Base-by-base conservation (phyloP, 208 protist species). In the Trypanosoma brucei region DNA sequence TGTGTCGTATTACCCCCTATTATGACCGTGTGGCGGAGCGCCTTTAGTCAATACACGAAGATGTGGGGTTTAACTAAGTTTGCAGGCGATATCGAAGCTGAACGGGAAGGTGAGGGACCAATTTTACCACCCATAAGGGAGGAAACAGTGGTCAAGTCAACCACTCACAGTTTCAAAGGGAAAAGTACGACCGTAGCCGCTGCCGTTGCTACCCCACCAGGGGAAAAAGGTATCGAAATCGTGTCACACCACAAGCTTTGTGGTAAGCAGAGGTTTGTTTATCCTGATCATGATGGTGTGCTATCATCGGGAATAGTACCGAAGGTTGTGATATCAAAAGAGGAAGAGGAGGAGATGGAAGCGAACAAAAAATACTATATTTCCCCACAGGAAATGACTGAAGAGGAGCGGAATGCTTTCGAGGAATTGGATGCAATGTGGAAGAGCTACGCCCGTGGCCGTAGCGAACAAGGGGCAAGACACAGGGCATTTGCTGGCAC, bases 201-300 rank as follows among this genome's bases (percentile, higher is more conserved):
- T 52, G 55, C 37, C 1, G 39, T 46, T 51, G 34, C 45, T 6
- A 9, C 35, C 0, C 9, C 4, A 5, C 62, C 59, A 3, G 52
- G 55, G 22, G 49, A 22, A 0, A 53, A 46, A 14, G 88, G 88
- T 52, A 93, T 95, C 57, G 36, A 68, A 1, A 88, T 95, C 59
- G 78, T 95, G 14, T 83, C 79, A n/a, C 84, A 93, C 55, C 90
- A 95, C 76, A 93, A 93, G 72, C 62, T 93, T 35, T 74, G 62
- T 22, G 90, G 90, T 3, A 72, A 67, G 14, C 64, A 70, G 33
- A 22, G 66, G 39, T 95, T 95, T 63, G 70, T 88, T 14, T 93
- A 93, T 62, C 84, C 83, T 22, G 90, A 95, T 58, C 79, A 93
- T 62, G 90, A 95, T 67, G 90, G 90, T 42, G 86, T 95, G 50